Percentiles rank a stretch among this genome's conserved stretches.
Evolutionary conservation across 345 rosid species (phyloP).

Genomic region (Dipteronia sinensis): DNA sequence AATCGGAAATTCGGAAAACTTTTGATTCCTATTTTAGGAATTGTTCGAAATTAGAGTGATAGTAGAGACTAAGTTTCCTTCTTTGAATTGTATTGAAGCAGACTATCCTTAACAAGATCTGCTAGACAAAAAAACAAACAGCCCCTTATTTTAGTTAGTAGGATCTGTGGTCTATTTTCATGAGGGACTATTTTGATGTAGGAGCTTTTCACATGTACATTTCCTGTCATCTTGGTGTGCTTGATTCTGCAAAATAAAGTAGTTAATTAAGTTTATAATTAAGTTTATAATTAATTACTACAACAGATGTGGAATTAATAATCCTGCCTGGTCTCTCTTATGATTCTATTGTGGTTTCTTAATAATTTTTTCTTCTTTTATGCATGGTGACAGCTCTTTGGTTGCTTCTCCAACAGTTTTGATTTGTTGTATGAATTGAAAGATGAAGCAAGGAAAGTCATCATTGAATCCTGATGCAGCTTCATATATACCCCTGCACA

Average conservation of each 20-base stretch:
- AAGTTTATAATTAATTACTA: not conserved
- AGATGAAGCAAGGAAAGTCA: conserved; percentile 9
- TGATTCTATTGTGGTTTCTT: not conserved
- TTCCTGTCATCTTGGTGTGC: not conserved
- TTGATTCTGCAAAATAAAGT: not conserved
- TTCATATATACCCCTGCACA: conserved; percentile 6
- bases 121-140: too few species aligned
- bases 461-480: conserved; percentile 18
- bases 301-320: not conserved
- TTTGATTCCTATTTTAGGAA: not conserved
- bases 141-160: not conserved
- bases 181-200: not conserved
- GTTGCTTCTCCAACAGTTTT: not conserved
- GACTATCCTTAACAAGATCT: not conserved
- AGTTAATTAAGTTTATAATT: too few species aligned
- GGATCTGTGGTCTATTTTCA: not conserved
- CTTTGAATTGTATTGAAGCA: conserved; percentile 3
- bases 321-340: not conserved
- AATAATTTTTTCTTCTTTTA: not conserved
- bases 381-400: not conserved
- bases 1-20: not conserved
- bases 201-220: not conserved
- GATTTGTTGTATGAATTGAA: conserved; percentile 4
- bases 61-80: not conserved
- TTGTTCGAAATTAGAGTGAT: not conserved